phyloP scores from a whole-genome alignment of 805 yeast genomes.

The Myxozyma neotropica region DNA sequence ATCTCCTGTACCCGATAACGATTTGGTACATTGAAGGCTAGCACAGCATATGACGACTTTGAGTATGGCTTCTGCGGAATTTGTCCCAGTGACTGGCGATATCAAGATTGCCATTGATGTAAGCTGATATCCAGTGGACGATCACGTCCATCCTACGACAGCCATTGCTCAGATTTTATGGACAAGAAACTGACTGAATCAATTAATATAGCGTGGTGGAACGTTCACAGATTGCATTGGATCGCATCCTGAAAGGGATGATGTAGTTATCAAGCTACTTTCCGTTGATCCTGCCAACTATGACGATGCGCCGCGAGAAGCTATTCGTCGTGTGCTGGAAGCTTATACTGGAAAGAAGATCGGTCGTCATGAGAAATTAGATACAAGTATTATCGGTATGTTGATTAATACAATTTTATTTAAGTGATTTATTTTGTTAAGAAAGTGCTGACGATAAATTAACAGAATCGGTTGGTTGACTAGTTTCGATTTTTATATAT shows the following conservation, averaged over 20 bases:
- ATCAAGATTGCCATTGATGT: constrained; percentile 31
- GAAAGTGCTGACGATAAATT: not conserved
- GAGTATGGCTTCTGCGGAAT: not conserved
- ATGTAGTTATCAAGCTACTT: constrained; percentile 71
- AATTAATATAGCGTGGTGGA: constrained; percentile 63
- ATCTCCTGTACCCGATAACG: no score
- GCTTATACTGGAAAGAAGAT: constrained; percentile 55
- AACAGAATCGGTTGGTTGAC: constrained; percentile 27
- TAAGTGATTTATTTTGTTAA: not conserved
- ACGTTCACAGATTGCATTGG: constrained; percentile 83
- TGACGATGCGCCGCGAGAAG: constrained; percentile 90
- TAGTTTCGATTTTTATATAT: no score
- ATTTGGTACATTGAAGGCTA: no score
- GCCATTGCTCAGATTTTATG: no score
- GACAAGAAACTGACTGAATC: no score
- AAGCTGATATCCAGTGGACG: not conserved
- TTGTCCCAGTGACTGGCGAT: constrained; percentile 25
- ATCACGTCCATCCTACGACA: no score
- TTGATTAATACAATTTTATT: not conserved
- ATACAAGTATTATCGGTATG: constrained; percentile 49
- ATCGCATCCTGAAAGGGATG: constrained; percentile 50
- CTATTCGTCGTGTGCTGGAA: constrained; percentile 77
- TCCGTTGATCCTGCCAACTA: constrained; percentile 90
- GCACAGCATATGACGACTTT: no score
- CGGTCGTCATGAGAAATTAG: constrained; percentile 63